phyloP scores from a whole-genome alignment of 1,284 basidiomycete genomes.

The Boletus sp. region DNA sequence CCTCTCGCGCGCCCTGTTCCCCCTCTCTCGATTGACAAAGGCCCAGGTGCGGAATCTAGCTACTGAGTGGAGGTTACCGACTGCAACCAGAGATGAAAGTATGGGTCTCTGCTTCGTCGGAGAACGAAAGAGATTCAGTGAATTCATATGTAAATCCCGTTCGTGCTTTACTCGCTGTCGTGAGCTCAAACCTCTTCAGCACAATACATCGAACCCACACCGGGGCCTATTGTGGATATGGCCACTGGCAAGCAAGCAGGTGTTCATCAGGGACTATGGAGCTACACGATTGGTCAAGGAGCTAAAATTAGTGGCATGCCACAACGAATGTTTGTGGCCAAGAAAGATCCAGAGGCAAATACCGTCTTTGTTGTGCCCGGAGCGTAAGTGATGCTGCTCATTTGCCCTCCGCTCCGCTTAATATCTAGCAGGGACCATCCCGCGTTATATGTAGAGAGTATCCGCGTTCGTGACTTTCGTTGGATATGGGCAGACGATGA shows the following conservation, averaged over 20 bases:
- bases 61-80: conserved; percentile 60
- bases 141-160: conserved; percentile 63
- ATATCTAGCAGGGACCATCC: conserved; percentile 53
- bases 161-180: conserved; percentile 7
- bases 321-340: conserved; percentile 70
- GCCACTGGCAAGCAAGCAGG: conserved; percentile 54
- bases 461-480: conserved; percentile 52
- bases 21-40: conserved; percentile 68
- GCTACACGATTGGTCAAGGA: conserved; percentile 84
- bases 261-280: conserved; percentile 77
- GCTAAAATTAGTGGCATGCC: conserved; percentile 64
- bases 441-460: conserved; percentile 48
- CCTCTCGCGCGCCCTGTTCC: conserved; percentile 73
- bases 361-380: conserved; percentile 75
- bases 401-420: not conserved
- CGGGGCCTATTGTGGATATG: conserved; percentile 65
- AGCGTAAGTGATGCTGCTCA: conserved; percentile 44
- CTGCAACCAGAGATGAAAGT: conserved; percentile 79
- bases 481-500: conserved; percentile 75
- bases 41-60: conserved; percentile 79
- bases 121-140: conserved; percentile 67
- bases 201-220: conserved; percentile 69
- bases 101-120: conserved; percentile 99
- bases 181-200: conserved; percentile 41
- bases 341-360: conserved; percentile 63